Base-by-base conservation (phyloP, 352 stramenopile genomes). In the Pythium coloratum region DNA sequence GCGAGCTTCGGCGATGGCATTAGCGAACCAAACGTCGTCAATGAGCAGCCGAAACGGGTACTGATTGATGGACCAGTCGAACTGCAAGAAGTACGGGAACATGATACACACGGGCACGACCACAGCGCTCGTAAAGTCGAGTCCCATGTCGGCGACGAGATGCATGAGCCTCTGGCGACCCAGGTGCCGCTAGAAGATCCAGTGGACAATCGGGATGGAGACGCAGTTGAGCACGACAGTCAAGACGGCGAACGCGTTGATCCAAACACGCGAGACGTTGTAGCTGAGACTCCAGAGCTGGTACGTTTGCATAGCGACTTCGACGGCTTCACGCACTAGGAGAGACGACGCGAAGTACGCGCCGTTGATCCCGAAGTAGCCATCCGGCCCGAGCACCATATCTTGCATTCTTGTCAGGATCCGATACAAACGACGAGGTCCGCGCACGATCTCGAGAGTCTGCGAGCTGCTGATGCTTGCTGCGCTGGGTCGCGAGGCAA, bases 271-370 rank as follows among this genome's bases (percentile, higher is more conserved):
- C 6, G 33, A 38, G 33, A 38, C 33, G 33, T 38, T 38, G 33
- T 38, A 38, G 33, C 33, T 38, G 33, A 38, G 33, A 10, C 33
- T 38, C 33, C 33, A 38, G 10, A 38, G 33, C 33, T 38, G 33
- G 33, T 38, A 76, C 20, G 62, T 71, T 50, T 76, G 70, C 47
- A 69, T 30, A 0, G 62, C 2, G 30, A 76, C 66, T 55, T 76
- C 70, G 2, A 59, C 18, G 9, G 24, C 59, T 50, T 76, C 62
- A 20, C 66, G 70, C 8, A 59, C 24, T 14, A 60, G 9, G 38
- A 71, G 66, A 10, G 24, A 30, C 5, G 38, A 10, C 10, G 62
- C 44, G 33, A 72, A 64, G 9, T 49, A 54, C 40, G 55, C 4
- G 18, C 59, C 50, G 47, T 69, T 60, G 54, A 72, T 12, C 3